Conservation (phyloP, 2,329 filamentous ascomycete genomes). For the Anisogramma anomala region DNA sequence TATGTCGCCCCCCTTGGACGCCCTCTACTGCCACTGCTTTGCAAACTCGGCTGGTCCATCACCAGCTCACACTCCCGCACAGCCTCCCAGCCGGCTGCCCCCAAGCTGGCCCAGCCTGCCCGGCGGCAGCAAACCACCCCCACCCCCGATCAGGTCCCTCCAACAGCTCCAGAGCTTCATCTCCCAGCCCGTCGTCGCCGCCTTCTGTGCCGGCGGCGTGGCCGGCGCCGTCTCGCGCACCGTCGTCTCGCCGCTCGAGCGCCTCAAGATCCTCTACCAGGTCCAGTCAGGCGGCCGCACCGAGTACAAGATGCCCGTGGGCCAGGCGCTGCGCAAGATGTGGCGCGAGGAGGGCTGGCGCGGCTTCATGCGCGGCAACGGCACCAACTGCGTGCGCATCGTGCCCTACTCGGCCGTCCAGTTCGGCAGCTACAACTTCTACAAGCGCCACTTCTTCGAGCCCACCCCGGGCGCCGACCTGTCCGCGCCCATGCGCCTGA, state of each 20-base stretch:
- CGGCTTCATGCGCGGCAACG: slow-evolving; percentile 96
- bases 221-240: slow-evolving; percentile 96
- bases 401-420: slow-evolving; percentile 97
- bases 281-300: slow-evolving; percentile 81
- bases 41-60: background rate
- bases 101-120: no score
- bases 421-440: slow-evolving; percentile 96
- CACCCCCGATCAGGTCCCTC: slow-evolving; percentile 19
- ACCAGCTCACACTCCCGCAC: slow-evolving; percentile 6
- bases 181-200: slow-evolving; percentile 75
- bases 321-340: slow-evolving; percentile 84
- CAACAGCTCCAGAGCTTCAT: slow-evolving; percentile 38
- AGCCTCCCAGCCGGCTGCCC: slow-evolving; percentile 10
- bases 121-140: no score
- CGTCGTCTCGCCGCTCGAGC: slow-evolving; percentile 89
- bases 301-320: slow-evolving; percentile 87
- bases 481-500: slow-evolving; percentile 58
- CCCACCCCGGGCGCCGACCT: slow-evolving; percentile 61
- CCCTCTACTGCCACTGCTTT: background rate
- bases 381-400: slow-evolving; percentile 96
- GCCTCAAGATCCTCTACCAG: slow-evolving; percentile 96
- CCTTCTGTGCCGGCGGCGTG: slow-evolving; percentile 87
- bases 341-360: slow-evolving; percentile 94
- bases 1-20: slow-evolving; percentile 20
- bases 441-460: slow-evolving; percentile 81